A percentile compares a stretch with the other conserved stretches of the same genome.
Conservation (phyloP, 2,329 filamentous ascomycete species). For the Colletotrichum magnum region DNA sequence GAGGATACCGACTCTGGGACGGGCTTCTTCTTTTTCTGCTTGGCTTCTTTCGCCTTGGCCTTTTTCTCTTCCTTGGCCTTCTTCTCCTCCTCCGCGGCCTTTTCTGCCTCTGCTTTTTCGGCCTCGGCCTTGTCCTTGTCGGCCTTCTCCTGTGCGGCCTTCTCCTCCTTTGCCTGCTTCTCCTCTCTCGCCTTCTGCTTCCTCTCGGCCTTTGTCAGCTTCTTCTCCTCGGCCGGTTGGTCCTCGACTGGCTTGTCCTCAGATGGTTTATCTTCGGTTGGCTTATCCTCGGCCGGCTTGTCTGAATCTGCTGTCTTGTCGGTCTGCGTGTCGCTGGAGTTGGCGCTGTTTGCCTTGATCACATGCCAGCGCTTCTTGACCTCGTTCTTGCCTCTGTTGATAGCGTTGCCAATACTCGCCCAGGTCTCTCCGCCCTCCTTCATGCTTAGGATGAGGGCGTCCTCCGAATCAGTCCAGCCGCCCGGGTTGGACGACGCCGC, state of each 20-base stretch:
- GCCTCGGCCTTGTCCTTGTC: background rate
- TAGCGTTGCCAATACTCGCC: slow-evolving; percentile 47
- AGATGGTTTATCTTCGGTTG: slow-evolving; percentile 1
- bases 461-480: slow-evolving; percentile 53
- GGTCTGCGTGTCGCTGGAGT: slow-evolving; percentile 17
- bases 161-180: background rate
- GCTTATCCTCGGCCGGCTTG: background rate
- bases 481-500: slow-evolving; percentile 1
- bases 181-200: background rate
- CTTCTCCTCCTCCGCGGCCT: background rate
- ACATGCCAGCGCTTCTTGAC: slow-evolving; percentile 50
- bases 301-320: slow-evolving; percentile 12
- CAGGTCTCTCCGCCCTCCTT: slow-evolving; percentile 49
- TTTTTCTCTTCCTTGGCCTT: slow-evolving; percentile 29
- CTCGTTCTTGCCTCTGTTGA: slow-evolving; percentile 48
- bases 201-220: slow-evolving; percentile 9
- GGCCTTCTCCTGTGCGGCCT: background rate
- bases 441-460: slow-evolving; percentile 52
- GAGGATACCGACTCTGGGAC: background rate
- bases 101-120: background rate
- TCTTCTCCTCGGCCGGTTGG: slow-evolving; percentile 22
- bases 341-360: slow-evolving; percentile 46
- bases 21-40: slow-evolving; percentile 16
- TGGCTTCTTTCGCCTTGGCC: slow-evolving; percentile 8
- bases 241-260: background rate